phyloP scores from a whole-genome alignment of 1,284 basidiomycete species.

The Pterulicium gracile region DNA sequence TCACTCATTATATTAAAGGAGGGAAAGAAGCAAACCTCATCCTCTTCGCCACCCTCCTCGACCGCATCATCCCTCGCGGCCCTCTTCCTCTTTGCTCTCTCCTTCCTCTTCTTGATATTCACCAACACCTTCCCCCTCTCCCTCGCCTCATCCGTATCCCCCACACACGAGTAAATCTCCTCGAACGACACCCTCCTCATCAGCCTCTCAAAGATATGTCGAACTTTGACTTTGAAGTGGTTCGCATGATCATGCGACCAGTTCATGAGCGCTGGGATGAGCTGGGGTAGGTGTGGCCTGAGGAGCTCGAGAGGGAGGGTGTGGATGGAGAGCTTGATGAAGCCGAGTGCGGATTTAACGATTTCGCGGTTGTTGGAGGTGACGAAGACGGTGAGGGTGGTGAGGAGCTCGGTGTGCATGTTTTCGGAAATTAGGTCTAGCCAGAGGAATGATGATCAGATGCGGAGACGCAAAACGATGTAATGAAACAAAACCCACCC shows the following conservation, averaged over 20 bases:
- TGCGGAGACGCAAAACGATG: too few species aligned
- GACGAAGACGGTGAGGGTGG: constrained; percentile 85
- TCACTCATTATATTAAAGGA: constrained; percentile 3
- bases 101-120: constrained; percentile 89
- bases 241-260: constrained; percentile 99
- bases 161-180: constrained; percentile 67
- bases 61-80: constrained; percentile 28
- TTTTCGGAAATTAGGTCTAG: constrained; percentile 60
- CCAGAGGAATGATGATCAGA: too few species aligned
- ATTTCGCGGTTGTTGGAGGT: constrained; percentile 94
- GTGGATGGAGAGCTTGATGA: constrained; percentile 90
- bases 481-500: constrained; percentile 33
- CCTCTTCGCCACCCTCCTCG: constrained; percentile 42
- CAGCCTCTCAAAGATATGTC: constrained; percentile 96
- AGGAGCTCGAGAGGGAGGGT: constrained; percentile 67
- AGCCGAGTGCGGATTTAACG: constrained; percentile 92
- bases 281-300: constrained; percentile 60
- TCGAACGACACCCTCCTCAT: constrained; percentile 87
- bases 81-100: constrained; percentile 77
- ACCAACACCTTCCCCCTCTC: constrained; percentile 56
- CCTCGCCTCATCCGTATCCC: constrained; percentile 52
- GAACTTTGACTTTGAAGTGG: constrained; percentile 95
- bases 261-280: constrained; percentile 79
- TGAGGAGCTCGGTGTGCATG: constrained; percentile 83
- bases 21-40: constrained; percentile 21